phyloP scores from a whole-genome alignment of 768 basidiomycete species.

The Collybia mongolica region DNA sequence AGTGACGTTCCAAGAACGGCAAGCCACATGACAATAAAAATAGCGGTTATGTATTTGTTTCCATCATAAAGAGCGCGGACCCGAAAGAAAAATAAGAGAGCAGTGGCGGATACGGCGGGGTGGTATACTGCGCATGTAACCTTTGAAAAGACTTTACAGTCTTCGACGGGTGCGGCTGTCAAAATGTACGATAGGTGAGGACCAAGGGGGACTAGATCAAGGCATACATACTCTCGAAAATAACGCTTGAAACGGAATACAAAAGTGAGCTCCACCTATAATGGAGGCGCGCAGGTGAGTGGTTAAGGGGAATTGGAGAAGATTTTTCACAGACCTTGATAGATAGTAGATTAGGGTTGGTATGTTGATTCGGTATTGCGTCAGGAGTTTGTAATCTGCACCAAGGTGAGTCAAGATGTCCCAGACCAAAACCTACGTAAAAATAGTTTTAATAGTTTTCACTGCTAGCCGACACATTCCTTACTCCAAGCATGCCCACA shows the following conservation, averaged over 20 bases:
- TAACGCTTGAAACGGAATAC: neutral
- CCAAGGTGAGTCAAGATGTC: conserved; percentile 3
- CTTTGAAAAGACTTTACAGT: neutral
- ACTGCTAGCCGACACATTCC: neutral
- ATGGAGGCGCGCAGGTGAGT: neutral
- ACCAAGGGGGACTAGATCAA: too few species aligned
- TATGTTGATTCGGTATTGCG: neutral
- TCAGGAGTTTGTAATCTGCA: conserved; percentile 2
- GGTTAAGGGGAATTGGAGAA: neutral
- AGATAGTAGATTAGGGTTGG: conserved; percentile 4
- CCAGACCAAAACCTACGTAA: conserved; percentile 2
- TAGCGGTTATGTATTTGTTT: neutral
- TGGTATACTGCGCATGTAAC: neutral
- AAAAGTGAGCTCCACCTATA: conserved; percentile 1
- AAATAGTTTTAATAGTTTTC: neutral
- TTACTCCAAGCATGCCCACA: neutral
- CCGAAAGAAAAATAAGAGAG: conserved; percentile 2
- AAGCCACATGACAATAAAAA: neutral
- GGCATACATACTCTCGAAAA: neutral
- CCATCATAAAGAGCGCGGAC: conserved; percentile 1
- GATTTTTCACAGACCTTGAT: neutral
- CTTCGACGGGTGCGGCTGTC: neutral
- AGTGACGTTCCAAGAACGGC: neutral
- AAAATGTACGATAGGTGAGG: neutral
- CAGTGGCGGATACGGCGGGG: neutral